Evolutionary conservation across 352 stramenopile genomes (phyloP).

Genomic region (Globisporangium solare): DNA sequence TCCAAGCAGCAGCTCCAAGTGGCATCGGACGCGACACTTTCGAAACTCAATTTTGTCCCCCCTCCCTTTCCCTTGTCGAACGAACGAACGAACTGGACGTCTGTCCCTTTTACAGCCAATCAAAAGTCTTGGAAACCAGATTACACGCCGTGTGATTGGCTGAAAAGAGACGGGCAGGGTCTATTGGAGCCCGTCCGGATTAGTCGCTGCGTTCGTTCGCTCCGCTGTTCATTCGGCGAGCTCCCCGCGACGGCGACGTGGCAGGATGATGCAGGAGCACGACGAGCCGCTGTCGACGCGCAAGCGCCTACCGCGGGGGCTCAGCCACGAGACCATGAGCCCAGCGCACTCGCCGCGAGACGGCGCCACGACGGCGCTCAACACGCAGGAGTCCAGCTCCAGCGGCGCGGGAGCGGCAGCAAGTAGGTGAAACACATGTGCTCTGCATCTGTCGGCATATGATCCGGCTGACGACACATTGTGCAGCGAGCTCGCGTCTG

Average conservation of each 20-base stretch:
- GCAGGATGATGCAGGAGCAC: slow-evolving; percentile 21
- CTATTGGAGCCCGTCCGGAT: not conserved
- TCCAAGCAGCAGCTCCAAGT: not conserved
- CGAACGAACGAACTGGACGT: slow-evolving; percentile 6
- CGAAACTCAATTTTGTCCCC: not conserved
- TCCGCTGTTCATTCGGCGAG: no score
- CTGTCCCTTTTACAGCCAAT: slow-evolving; percentile 5
- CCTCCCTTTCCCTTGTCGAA: not conserved
- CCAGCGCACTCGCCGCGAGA: slow-evolving; percentile 3
- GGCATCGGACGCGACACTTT: not conserved
- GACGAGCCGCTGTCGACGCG: slow-evolving; percentile 14
- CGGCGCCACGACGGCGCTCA: not conserved
- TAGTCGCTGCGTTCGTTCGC: slow-evolving; percentile 3
- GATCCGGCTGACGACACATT: not conserved
- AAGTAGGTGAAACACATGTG: slow-evolving; percentile 1
- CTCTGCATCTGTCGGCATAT: not conserved
- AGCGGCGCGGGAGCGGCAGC: not conserved
- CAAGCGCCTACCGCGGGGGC: slow-evolving; percentile 21
- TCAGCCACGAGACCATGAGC: slow-evolving; percentile 3
- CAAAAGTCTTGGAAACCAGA: not conserved
- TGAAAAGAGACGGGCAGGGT: not conserved
- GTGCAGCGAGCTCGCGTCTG: not conserved
- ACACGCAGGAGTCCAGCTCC: slow-evolving; percentile 1
- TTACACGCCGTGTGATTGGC: not conserved
- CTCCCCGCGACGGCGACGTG: not conserved